Evolutionary conservation across 495 filamentous ascomycete genomes (phyloP).

Genomic region (Penicillium flavigenum): DNA sequence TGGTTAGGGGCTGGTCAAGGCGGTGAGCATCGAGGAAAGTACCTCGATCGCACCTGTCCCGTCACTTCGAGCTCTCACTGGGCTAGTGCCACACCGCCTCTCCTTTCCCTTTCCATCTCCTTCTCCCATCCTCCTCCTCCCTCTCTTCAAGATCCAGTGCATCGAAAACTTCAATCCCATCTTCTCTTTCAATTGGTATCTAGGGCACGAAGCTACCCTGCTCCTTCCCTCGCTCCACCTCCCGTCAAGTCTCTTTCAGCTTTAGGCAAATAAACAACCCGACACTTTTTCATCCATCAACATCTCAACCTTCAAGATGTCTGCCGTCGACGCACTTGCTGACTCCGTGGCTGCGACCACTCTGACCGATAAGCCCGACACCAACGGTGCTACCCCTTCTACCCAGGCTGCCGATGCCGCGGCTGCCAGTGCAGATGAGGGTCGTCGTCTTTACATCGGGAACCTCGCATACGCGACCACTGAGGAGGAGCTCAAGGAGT

Average conservation of each 20-base stretch:
- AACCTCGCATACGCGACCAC: conserved; percentile 99
- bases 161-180: conserved; percentile 27
- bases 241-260: conserved; percentile 53
- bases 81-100: conserved; percentile 32
- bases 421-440: conserved; percentile 94
- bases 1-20: neutral
- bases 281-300: conserved; percentile 24
- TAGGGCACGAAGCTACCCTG: conserved; percentile 94
- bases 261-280: conserved; percentile 20
- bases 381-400: conserved; percentile 79
- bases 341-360: conserved; percentile 49
- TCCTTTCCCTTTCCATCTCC: conserved; percentile 22
- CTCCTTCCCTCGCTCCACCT: conserved; percentile 43
- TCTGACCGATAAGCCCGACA: conserved; percentile 58
- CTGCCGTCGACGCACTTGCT: conserved; percentile 54
- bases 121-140: conserved; percentile 27
- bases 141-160: conserved; percentile 22
- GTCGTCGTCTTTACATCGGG: conserved; percentile 98
- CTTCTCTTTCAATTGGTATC: conserved; percentile 49
- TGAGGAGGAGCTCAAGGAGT: conserved; percentile 98
- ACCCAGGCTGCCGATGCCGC: conserved; percentile 77
- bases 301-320: conserved; percentile 55
- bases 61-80: conserved; percentile 11
- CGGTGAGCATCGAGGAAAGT: neutral
- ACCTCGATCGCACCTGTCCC: conserved; percentile 1